Evolutionary conservation across 2,329 filamentous ascomycete species (phyloP).

Genomic region (Aspergillus udagawae): DNA sequence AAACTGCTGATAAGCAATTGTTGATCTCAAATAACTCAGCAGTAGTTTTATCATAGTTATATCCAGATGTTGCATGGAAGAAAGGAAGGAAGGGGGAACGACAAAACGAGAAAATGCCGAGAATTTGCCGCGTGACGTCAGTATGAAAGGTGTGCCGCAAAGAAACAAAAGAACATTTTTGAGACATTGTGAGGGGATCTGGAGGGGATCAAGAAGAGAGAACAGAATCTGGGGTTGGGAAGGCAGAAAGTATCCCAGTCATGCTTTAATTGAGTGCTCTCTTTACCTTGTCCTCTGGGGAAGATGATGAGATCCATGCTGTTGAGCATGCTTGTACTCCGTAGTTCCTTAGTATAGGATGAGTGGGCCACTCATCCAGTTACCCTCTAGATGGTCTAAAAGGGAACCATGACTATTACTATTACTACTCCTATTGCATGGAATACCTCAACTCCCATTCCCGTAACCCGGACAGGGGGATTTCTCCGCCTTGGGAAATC

Average conservation of each 20-base stretch:
- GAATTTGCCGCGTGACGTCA: background rate
- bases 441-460: background rate
- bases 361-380: background rate
- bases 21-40: background rate
- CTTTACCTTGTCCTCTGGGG: background rate
- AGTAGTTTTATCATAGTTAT: too few relatives aligned
- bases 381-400: background rate
- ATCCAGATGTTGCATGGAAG: background rate
- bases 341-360: background rate
- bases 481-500: background rate
- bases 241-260: background rate
- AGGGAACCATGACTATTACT: background rate
- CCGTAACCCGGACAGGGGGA: background rate
- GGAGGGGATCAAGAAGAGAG: too few relatives aligned
- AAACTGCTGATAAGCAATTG: background rate
- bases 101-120: background rate
- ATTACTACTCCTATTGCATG: background rate
- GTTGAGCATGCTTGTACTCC: background rate
- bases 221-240: background rate
- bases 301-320: background rate
- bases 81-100: background rate
- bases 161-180: background rate
- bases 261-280: background rate
- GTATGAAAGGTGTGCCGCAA: background rate
- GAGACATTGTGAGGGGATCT: background rate